phyloP scores from a whole-genome alignment of 768 basidiomycete species.

The Boletus rufocinnamomeus region DNA sequence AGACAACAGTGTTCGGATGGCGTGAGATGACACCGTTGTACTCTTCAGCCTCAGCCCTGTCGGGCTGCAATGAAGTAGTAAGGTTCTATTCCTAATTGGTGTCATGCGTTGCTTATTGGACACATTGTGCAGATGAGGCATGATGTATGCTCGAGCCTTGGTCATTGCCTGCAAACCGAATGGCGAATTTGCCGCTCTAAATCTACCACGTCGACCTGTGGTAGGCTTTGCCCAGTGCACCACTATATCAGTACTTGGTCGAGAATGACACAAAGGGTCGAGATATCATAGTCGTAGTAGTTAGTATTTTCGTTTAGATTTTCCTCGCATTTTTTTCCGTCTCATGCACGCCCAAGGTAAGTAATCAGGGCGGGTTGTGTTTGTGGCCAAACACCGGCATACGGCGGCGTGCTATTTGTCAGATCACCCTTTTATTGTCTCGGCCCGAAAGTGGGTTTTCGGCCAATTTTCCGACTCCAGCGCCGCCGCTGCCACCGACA shows the following conservation, averaged over 20 bases:
- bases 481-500: constrained; percentile 58
- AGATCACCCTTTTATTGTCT: constrained; percentile 38
- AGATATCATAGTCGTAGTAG: constrained; percentile 16
- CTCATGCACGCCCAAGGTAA: constrained; percentile 24
- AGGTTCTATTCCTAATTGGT: neutral
- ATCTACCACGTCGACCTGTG: neutral
- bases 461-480: constrained; percentile 62
- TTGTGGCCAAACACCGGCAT: constrained; percentile 37
- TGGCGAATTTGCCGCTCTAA: constrained; percentile 3
- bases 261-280: neutral
- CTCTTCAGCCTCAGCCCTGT: neutral
- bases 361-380: constrained; percentile 30
- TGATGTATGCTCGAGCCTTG: neutral
- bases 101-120: constrained; percentile 4
- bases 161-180: constrained; percentile 2
- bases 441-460: constrained; percentile 61
- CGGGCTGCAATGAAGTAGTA: constrained; percentile 5
- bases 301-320: constrained; percentile 16
- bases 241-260: neutral
- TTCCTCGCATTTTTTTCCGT: constrained; percentile 4
- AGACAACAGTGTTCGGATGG: neutral
- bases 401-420: constrained; percentile 32
- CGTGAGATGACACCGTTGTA: neutral
- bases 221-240: neutral
- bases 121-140: neutral